A percentile compares a stretch with the other conserved stretches of the same genome.
These are phyloP conservation scores for Vairimorpha apis DNA, from an alignment of 371 early-diverging fungal genomes.

Conservation along the genomic window DNA sequence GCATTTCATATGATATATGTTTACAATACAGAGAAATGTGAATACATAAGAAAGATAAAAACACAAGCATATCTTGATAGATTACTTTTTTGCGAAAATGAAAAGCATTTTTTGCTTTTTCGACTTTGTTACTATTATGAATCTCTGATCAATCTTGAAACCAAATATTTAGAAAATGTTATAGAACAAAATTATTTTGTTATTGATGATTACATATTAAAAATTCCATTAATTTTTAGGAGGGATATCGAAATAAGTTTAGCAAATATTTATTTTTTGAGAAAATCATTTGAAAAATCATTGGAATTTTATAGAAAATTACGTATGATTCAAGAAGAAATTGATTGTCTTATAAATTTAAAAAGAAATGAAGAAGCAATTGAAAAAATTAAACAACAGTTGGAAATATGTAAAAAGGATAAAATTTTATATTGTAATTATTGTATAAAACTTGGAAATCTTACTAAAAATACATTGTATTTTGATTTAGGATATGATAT, in stretches of 20 bases:
- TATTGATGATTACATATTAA: not conserved
- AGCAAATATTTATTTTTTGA: slow-evolving; percentile 6
- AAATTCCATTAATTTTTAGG: slow-evolving; percentile 35
- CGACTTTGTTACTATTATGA: slow-evolving; percentile 5
- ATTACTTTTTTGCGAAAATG: slow-evolving; percentile 24
- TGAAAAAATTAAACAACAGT: slow-evolving; percentile 11
- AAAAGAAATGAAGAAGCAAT: slow-evolving; percentile 21
- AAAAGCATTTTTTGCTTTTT: slow-evolving; percentile 3
- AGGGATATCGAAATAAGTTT: slow-evolving; percentile 13
- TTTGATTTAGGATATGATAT: slow-evolving; percentile 27
- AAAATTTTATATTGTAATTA: slow-evolving; percentile 16
- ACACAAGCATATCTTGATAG: slow-evolving; percentile 49
- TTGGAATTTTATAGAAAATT: slow-evolving; percentile 2
- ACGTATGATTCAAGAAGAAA: not conserved
- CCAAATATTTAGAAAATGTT: not conserved
- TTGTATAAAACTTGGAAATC: slow-evolving; percentile 36
- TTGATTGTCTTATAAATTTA: slow-evolving; percentile 39
- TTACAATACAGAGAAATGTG: slow-evolving; percentile 10
- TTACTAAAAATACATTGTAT: slow-evolving; percentile 22
- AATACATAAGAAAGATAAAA: slow-evolving; percentile 9
- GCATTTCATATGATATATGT: slow-evolving; percentile 29
- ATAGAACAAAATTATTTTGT: not conserved
- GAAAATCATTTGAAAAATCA: slow-evolving; percentile 7
- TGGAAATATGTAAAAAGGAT: not conserved
- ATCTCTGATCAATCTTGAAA: not conserved